Percentiles rank a stretch among this genome's conserved stretches.
Conservation (phyloP, 2,329 filamentous ascomycete genomes). For the Penicillium thymicola region DNA sequence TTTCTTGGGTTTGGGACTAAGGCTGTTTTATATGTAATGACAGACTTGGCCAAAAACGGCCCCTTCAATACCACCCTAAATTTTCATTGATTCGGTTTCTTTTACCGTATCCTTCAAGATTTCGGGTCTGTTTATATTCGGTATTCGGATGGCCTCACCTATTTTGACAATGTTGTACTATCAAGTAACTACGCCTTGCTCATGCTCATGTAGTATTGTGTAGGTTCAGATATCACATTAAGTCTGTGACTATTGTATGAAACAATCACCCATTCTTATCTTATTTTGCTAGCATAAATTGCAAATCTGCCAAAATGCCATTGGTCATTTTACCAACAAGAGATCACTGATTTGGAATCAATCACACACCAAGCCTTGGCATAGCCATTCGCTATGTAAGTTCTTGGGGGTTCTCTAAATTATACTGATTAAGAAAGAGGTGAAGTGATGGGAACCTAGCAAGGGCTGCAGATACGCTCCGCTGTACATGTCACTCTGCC, state of each 20-base stretch:
- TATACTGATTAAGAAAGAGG: not conserved
- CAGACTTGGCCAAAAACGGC: not conserved
- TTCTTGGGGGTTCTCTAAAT: not conserved
- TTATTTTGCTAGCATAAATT: not conserved
- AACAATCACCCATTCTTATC: not conserved
- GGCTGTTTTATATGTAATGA: not conserved
- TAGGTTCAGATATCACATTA: not conserved
- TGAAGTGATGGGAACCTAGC: not conserved
- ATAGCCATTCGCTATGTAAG: not conserved
- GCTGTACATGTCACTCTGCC: not conserved
- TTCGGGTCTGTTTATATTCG: not conserved
- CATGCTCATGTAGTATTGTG: too few species aligned
- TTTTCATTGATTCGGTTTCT: not conserved
- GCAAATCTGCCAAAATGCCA: not conserved
- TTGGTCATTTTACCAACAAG: not conserved
- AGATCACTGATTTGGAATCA: not conserved
- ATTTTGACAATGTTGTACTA: not conserved
- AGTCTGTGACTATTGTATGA: too few species aligned
- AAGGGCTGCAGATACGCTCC: not conserved
- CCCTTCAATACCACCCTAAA: not conserved
- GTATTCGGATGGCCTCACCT: not conserved
- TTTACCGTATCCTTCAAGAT: not conserved
- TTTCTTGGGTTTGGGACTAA: not conserved
- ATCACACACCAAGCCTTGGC: not conserved
- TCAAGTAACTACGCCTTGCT: not conserved